These are phyloP conservation scores for Candida alai DNA, from an alignment of 805 yeast genomes.

Conservation along the genomic window DNA sequence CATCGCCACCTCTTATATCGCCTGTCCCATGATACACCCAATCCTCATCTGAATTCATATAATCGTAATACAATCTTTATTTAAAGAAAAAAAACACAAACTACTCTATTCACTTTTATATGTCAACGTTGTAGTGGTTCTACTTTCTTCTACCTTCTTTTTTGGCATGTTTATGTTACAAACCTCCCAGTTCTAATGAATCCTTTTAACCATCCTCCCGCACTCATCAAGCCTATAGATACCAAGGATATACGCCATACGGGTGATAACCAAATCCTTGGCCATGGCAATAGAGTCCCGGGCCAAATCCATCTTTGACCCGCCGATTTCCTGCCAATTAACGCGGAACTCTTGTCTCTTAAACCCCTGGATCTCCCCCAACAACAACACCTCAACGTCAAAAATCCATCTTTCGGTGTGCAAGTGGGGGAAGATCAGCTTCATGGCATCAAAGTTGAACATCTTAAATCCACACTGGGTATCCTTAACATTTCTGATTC, in stretches of 20 bases:
- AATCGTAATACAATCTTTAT: too few species aligned
- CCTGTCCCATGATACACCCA: too few species aligned
- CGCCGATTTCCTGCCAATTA: constrained; percentile 96
- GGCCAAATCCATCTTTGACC: constrained; percentile 90
- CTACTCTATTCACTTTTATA: constrained; percentile 1
- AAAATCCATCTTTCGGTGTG: constrained; percentile 99
- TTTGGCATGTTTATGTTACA: too few species aligned
- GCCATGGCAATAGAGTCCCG: constrained; percentile 92
- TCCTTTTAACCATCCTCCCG: constrained; percentile 5
- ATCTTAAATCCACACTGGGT: constrained; percentile 98
- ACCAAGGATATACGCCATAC: constrained; percentile 72
- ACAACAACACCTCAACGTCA: constrained; percentile 86
- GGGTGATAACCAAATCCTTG: constrained; percentile 81
- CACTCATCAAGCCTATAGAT: constrained; percentile 50
- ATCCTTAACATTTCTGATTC: constrained; percentile 80
- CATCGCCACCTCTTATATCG: too few species aligned
- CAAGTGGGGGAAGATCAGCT: constrained; percentile 74
- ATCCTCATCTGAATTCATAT: too few species aligned
- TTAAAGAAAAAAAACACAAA: background rate
- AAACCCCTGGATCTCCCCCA: constrained; percentile 70
- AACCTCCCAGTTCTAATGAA: background rate
- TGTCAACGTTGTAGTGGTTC: too few species aligned
- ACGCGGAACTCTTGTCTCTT: constrained; percentile 76
- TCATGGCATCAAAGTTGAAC: constrained; percentile 69
- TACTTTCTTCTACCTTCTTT: too few species aligned